Conservation (phyloP, 192 early-diverging fungal genomes). For the Entomortierella parvispora region DNA sequence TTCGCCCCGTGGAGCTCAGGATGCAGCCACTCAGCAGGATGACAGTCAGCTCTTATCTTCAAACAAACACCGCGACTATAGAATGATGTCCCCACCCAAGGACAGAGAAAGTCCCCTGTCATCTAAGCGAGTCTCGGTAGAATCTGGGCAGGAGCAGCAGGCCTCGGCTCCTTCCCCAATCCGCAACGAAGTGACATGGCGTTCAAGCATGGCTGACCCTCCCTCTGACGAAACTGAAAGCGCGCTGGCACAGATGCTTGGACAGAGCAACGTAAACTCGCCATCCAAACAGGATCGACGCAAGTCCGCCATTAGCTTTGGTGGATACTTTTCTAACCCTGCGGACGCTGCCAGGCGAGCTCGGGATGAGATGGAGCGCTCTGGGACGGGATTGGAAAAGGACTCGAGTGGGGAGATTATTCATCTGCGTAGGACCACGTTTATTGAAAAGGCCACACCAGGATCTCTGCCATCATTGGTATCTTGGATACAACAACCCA, state of each 20-base stretch:
- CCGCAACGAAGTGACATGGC: no score
- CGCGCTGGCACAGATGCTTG: no score
- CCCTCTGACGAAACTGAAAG: no score
- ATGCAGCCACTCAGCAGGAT: neutral
- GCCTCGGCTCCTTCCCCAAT: neutral
- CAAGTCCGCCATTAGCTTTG: constrained; percentile 43
- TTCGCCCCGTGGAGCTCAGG: neutral
- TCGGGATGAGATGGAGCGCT: constrained; percentile 20
- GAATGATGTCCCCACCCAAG: constrained; percentile 9
- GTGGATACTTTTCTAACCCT: constrained; percentile 34
- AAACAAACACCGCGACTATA: neutral
- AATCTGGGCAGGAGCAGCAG: neutral
- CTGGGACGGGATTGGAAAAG: constrained; percentile 18
- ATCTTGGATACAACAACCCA: constrained; percentile 6
- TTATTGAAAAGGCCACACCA: constrained; percentile 22
- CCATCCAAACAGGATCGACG: constrained; percentile 43
- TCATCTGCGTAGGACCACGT: constrained; percentile 30
- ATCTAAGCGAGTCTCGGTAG: no score
- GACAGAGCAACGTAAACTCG: neutral
- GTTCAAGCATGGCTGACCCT: no score
- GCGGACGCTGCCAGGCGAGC: constrained; percentile 10
- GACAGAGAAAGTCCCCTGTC: no score
- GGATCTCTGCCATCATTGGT: constrained; percentile 12
- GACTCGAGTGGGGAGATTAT: constrained; percentile 29
- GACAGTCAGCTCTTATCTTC: constrained; percentile 10